Conservation (phyloP, 805 yeast genomes). For the Metschnikowia hibisci region DNA sequence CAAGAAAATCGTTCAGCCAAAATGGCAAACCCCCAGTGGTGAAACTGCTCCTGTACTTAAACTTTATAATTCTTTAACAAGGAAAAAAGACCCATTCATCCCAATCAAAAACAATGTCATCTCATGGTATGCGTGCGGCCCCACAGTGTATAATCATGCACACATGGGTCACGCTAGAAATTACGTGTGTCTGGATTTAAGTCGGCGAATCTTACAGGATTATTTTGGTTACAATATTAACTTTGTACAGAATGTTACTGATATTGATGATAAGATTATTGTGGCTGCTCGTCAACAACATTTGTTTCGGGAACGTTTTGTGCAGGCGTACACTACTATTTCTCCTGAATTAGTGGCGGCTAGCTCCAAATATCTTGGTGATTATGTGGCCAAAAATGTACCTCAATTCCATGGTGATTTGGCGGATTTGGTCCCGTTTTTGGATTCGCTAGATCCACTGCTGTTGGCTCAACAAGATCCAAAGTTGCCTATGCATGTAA, state of each 20-base stretch:
- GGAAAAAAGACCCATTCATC: slow-evolving; percentile 73
- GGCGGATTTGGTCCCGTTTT: slow-evolving; percentile 50
- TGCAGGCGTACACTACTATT: slow-evolving; percentile 24
- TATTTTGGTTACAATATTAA: slow-evolving; percentile 86
- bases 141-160: slow-evolving; percentile 92
- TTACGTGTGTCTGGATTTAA: slow-evolving; percentile 90
- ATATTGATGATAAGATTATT: slow-evolving; percentile 95
- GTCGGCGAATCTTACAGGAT: slow-evolving; percentile 82
- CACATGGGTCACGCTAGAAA: slow-evolving; percentile 99
- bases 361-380: slow-evolving; percentile 41
- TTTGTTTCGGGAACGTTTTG: slow-evolving; percentile 60
- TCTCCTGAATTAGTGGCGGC: slow-evolving; percentile 34
- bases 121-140: slow-evolving; percentile 97
- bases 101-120: slow-evolving; percentile 64
- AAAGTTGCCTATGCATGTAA: slow-evolving; percentile 81
- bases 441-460: slow-evolving; percentile 43
- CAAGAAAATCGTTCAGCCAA: slow-evolving; percentile 35
- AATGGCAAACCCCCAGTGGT: slow-evolving; percentile 27
- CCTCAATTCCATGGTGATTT: slow-evolving; percentile 36
- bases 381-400: slow-evolving; percentile 53
- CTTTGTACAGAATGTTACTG: slow-evolving; percentile 97
- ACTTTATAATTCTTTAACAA: slow-evolving; percentile 78
- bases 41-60: slow-evolving; percentile 40
- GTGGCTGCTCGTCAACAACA: slow-evolving; percentile 88
- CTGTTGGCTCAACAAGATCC: slow-evolving; percentile 57